phyloP scores from a whole-genome alignment of 805 yeast genomes.

The Brettanomyces nanus region DNA sequence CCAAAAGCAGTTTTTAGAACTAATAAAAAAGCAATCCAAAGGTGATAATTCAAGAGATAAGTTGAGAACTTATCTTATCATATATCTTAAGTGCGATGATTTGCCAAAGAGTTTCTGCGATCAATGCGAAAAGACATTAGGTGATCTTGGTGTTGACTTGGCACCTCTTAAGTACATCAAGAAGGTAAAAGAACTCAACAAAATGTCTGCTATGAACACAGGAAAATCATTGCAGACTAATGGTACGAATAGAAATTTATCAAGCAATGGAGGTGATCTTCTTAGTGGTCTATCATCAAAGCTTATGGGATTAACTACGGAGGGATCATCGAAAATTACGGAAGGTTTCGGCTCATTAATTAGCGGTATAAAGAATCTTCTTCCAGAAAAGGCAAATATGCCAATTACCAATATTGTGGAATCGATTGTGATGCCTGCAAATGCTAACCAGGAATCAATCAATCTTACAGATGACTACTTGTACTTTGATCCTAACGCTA shows the following conservation, averaged over 20 bases:
- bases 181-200: constrained; percentile 70
- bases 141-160: constrained; percentile 48
- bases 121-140: constrained; percentile 58
- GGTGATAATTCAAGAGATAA: constrained; percentile 59
- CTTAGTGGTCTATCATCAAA: constrained; percentile 70
- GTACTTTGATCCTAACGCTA: constrained; percentile 78
- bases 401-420: constrained; percentile 90
- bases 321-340: constrained; percentile 57
- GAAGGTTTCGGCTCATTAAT: constrained; percentile 89
- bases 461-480: constrained; percentile 81
- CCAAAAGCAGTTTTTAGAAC: constrained; percentile 50
- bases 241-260: constrained; percentile 20
- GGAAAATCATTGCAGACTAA: constrained; percentile 24
- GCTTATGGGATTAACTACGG: constrained; percentile 63
- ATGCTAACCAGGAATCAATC: constrained; percentile 53
- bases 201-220: constrained; percentile 31
- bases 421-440: constrained; percentile 78
- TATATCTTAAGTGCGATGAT: constrained; percentile 51
- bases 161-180: constrained; percentile 65
- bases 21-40: constrained; percentile 43
- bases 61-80: constrained; percentile 80
- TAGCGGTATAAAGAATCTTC: constrained; percentile 74
- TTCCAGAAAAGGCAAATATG: constrained; percentile 82
- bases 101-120: constrained; percentile 37
- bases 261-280: constrained; percentile 35